phyloP scores from a whole-genome alignment of 192 early-diverging fungal species.

The Martensiomyces pterosporus region DNA sequence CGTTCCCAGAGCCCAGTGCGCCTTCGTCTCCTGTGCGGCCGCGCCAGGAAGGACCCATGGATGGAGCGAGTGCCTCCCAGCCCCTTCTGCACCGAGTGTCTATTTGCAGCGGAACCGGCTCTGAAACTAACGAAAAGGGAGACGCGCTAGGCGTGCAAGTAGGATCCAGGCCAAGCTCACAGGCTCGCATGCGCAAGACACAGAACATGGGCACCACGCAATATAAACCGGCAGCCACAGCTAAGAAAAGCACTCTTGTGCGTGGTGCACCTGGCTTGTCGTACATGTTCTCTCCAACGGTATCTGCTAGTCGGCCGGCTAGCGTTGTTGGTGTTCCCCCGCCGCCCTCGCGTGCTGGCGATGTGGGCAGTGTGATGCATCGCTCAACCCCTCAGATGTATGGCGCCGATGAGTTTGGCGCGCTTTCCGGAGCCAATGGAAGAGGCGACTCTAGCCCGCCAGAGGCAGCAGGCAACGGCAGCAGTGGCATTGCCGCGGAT shows the following conservation, averaged over 20 bases:
- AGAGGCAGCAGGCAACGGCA: too few species aligned
- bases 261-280: slow-evolving; percentile 48
- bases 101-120: slow-evolving; percentile 9
- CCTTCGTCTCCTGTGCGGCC: too few species aligned
- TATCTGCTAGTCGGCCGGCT: slow-evolving; percentile 35
- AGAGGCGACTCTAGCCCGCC: too few species aligned
- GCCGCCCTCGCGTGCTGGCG: slow-evolving; percentile 8
- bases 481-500: too few species aligned
- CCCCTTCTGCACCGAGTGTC: slow-evolving; percentile 3
- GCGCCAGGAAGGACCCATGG: too few species aligned
- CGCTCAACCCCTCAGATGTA: too few species aligned
- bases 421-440: too few species aligned
- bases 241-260: slow-evolving; percentile 25
- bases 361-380: too few species aligned
- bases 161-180: slow-evolving; percentile 19
- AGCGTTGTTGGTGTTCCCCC: slow-evolving; percentile 31
- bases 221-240: slow-evolving; percentile 33
- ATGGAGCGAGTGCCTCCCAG: not conserved
- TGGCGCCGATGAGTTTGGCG: too few species aligned
- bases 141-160: slow-evolving; percentile 14
- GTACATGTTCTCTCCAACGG: slow-evolving; percentile 48
- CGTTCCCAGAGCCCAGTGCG: too few species aligned
- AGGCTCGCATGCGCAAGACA: slow-evolving; percentile 13
- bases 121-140: slow-evolving; percentile 11
- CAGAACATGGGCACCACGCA: slow-evolving; percentile 36